Conservation (phyloP, 2,329 filamentous ascomycete genomes). For the Sclerotinia sclerotiorum region DNA sequence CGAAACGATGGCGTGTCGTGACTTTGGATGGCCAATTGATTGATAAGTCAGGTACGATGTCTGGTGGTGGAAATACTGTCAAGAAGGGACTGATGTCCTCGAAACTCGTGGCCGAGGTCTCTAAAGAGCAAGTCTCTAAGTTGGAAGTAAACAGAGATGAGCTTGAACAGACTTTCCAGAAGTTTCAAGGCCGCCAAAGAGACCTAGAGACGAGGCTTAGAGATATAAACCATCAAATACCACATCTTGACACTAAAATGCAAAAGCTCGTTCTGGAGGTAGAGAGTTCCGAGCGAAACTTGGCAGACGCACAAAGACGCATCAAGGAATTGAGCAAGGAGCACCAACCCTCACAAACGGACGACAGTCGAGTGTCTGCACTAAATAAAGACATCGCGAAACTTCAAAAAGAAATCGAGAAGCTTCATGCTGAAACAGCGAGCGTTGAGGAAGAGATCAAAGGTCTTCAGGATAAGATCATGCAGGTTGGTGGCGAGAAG, state of each 20-base stretch:
- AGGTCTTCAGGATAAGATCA: slow-evolving; percentile 90
- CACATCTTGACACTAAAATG: slow-evolving; percentile 81
- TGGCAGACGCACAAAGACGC: slow-evolving; percentile 79
- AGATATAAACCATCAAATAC: slow-evolving; percentile 74
- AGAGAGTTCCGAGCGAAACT: slow-evolving; percentile 80
- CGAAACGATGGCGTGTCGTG: slow-evolving; percentile 91
- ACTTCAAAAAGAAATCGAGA: slow-evolving; percentile 75
- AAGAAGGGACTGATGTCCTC: slow-evolving; percentile 96
- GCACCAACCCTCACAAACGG: slow-evolving; percentile 75
- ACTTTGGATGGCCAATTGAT: slow-evolving; percentile 94
- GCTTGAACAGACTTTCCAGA: slow-evolving; percentile 77
- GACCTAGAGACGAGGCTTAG: slow-evolving; percentile 73
- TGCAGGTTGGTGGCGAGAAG: slow-evolving; percentile 95
- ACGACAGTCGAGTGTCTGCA: slow-evolving; percentile 69
- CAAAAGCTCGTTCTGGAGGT: slow-evolving; percentile 89
- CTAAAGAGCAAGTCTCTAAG: slow-evolving; percentile 83
- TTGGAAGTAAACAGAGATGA: slow-evolving; percentile 84
- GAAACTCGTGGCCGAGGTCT: slow-evolving; percentile 83
- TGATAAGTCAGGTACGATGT: slow-evolving; percentile 98
- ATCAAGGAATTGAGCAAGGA: slow-evolving; percentile 81
- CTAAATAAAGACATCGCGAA: slow-evolving; percentile 77
- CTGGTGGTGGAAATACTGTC: slow-evolving; percentile 86
- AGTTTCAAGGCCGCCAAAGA: slow-evolving; percentile 81
- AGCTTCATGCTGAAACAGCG: slow-evolving; percentile 79
- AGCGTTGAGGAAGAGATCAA: slow-evolving; percentile 94